A percentile compares a stretch with the other conserved stretches of the same genome.
These are phyloP conservation scores for Dactylorhiza incarnata DNA, from an alignment of 106 monocot genomes.

Conservation along the genomic window DNA sequence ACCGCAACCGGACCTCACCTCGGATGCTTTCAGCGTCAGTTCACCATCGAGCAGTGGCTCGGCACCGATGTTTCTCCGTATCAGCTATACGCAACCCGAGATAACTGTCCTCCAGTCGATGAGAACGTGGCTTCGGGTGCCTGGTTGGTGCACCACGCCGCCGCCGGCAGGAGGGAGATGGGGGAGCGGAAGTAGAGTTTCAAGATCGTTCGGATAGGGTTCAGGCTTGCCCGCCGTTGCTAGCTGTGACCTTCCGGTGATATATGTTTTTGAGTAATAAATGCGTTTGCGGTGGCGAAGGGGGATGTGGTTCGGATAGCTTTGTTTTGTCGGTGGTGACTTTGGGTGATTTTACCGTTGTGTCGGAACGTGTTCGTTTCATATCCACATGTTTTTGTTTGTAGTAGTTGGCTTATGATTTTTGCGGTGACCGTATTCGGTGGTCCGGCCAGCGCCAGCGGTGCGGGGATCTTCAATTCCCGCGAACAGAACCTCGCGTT, in stretches of 20 bases:
- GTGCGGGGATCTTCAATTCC: neutral
- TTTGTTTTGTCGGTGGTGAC: neutral
- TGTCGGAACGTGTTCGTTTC: neutral
- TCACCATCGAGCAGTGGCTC: slow-evolving; percentile 87
- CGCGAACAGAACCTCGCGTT: neutral
- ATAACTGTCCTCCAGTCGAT: slow-evolving; percentile 24
- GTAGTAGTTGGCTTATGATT: neutral
- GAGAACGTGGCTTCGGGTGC: neutral
- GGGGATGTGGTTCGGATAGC: neutral
- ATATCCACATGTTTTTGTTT: neutral
- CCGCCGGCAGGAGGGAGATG: neutral
- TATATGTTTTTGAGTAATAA: neutral
- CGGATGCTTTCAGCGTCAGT: slow-evolving; percentile 49
- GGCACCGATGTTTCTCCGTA: slow-evolving; percentile 54
- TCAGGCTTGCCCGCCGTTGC: neutral
- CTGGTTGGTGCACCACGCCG: neutral
- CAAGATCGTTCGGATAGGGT: neutral
- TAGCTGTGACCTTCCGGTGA: neutral
- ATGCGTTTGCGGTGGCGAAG: neutral
- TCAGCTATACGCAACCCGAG: slow-evolving; percentile 37
- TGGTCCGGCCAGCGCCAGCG: neutral
- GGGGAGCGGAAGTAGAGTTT: neutral
- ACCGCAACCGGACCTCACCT: slow-evolving; percentile 76
- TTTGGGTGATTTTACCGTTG: neutral
- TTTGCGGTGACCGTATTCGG: neutral